Base-by-base conservation (phyloP, 2,329 filamentous ascomycete genomes). In the Erysiphe neolycopersici region DNA sequence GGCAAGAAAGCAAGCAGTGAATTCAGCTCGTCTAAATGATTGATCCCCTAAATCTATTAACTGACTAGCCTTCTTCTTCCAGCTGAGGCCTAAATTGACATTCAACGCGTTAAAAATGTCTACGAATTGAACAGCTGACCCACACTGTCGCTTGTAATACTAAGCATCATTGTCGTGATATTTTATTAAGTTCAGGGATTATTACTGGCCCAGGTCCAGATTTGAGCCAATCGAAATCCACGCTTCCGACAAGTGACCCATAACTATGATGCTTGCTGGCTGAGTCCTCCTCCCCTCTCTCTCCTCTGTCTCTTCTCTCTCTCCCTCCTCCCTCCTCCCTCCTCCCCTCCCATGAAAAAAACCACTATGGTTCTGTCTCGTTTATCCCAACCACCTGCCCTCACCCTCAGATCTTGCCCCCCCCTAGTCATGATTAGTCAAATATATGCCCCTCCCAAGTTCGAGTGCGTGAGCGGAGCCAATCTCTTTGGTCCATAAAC, bases 381-480 rank as follows among this genome's bases (percentile, higher is more conserved):
- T 41, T 29, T 47, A 43, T 43, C 43, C 47, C 48, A 31, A 45
- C 46, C 49, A 45, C 41, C 51, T 51, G 49, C 50, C 49, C 50
- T 45, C 48, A 43, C 31, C 45, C 38, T 41, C 45, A 36, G 47
- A 49, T 33, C 36, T 39, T 38, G n/a, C 37, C 43, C 45, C 47
- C n/a, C 45, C 46, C 46, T 47, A 41, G 49, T 44, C 49, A 22
- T 46, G 41, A 43, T 35, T 39, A 42, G 43, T 44, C 45, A 51
- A n/a, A 53, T 53, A 51, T 51, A 47, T 50, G 47, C 50, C 49
- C 50, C 53, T 52, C 49, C n/a, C 47, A 52, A 48, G 51, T 46
- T 53, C 52, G 52, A 51, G 54, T 52, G 54, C 54, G 54, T 56
- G 54, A 56, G 52, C 53, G 52, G 47, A 53, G 50, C 52, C 51